Conservation (phyloP, 2,329 filamentous ascomycete genomes). For the Aspergillus ruber region DNA sequence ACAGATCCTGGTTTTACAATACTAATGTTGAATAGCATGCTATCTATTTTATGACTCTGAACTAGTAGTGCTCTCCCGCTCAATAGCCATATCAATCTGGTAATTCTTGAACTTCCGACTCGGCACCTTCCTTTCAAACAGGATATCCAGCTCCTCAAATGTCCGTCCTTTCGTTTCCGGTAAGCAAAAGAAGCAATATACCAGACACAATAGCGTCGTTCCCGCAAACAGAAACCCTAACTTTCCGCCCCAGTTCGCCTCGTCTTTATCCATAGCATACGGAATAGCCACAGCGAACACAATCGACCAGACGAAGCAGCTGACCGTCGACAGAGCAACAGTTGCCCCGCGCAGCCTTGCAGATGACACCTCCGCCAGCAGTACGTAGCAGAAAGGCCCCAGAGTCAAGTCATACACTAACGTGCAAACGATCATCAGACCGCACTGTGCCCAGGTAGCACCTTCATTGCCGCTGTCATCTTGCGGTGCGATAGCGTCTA, state of each 20-base stretch:
- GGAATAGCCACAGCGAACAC: slow-evolving; percentile 28
- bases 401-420: slow-evolving; percentile 50
- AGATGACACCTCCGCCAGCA: slow-evolving; percentile 48
- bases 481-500: slow-evolving; percentile 31
- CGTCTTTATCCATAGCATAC: slow-evolving; percentile 28
- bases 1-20: too few species aligned
- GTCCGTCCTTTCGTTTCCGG: slow-evolving; percentile 26
- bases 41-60: too few species aligned
- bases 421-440: slow-evolving; percentile 25
- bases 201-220: slow-evolving; percentile 13
- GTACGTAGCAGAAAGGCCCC: slow-evolving; percentile 48
- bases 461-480: slow-evolving; percentile 7
- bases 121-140: slow-evolving; percentile 20
- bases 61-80: neutral
- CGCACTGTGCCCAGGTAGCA: slow-evolving; percentile 36
- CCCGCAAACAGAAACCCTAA: slow-evolving; percentile 28
- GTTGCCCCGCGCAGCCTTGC: slow-evolving; percentile 49
- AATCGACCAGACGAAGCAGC: slow-evolving; percentile 21
- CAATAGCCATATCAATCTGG: slow-evolving; percentile 7
- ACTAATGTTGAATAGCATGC: too few species aligned
- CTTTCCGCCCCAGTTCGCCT: slow-evolving; percentile 25
- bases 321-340: slow-evolving; percentile 27
- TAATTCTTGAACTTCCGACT: slow-evolving; percentile 18
- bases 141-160: slow-evolving; percentile 25
- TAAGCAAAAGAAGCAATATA: slow-evolving; percentile 27